These are phyloP conservation scores for Trichocladium uniseriatum DNA, from an alignment of 495 filamentous ascomycete species.

Conservation along the genomic window DNA sequence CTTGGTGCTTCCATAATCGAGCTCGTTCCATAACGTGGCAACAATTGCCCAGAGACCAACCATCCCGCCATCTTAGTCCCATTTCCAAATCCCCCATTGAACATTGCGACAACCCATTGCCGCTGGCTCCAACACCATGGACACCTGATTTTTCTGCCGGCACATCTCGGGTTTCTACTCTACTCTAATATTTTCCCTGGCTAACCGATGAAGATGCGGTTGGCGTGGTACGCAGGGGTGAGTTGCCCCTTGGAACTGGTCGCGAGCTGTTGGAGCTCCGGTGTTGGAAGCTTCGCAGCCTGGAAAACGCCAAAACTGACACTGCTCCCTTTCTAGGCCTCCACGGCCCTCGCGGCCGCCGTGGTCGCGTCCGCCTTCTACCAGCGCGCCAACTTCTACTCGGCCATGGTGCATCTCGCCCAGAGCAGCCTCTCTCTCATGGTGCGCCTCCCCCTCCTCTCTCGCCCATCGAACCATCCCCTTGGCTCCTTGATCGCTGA, in stretches of 20 bases:
- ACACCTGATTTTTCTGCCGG: constrained; percentile 17
- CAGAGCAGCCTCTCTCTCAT: constrained; percentile 93
- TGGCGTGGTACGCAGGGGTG: constrained; percentile 51
- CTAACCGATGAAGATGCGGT: constrained; percentile 42
- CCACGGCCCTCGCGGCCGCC: constrained; percentile 20
- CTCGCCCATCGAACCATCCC: background rate
- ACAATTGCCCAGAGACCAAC: constrained; percentile 20
- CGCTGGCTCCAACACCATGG: constrained; percentile 11
- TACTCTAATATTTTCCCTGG: too few relatives aligned
- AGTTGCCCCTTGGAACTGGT: too few relatives aligned
- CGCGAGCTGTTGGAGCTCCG: too few relatives aligned
- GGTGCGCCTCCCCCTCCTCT: constrained; percentile 40
- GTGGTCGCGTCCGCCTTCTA: constrained; percentile 76
- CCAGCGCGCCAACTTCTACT: constrained; percentile 94
- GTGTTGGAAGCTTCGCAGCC: background rate
- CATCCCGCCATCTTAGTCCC: background rate
- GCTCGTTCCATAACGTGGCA: constrained; percentile 32
- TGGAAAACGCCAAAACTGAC: background rate
- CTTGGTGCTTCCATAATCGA: too few relatives aligned
- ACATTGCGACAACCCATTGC: constrained; percentile 9
- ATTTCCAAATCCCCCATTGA: constrained; percentile 25
- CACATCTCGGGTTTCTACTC: constrained; percentile 1
- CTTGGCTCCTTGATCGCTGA: constrained; percentile 1
- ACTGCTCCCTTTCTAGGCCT: constrained; percentile 9
- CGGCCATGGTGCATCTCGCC: constrained; percentile 88